Evolutionary conservation across 2,329 filamentous ascomycete species (phyloP), one percentile per base, ranked within the genome.

Genomic region (Hymenoscyphus occultus): DNA sequence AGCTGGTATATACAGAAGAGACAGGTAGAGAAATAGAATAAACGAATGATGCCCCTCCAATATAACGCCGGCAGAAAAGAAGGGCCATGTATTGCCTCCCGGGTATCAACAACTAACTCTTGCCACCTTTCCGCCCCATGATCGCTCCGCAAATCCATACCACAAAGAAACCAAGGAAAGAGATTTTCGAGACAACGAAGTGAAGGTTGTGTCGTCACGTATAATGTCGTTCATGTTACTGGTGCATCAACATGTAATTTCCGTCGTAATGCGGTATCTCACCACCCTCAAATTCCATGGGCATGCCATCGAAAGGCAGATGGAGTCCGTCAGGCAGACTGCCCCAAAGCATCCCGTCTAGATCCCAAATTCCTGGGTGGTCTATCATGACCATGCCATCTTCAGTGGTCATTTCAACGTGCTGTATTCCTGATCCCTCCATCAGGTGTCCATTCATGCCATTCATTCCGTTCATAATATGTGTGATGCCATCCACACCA

Each of bases 301-400:
- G 68, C 54, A 75, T 62, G 6, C 71, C 70, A 62, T 75, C 74
- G 65, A 72, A 75, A 10, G 73, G 72, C 67, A 74, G 71, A 59
- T 75, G 72, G 13, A 75, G 64, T 0, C 74, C 76, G 59, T 81
- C 80, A 9, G 78, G 76, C 39, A 79, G 72, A 60, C 77, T 77
- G 48, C 78, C 77, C 83, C 83, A 86, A 70, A 80, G 78, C 82
- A 84, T 84, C 65, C 82, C 83, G 69, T 85, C 83, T 9, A 85
- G 74, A 72, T 85, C 83, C 82, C 83, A 85, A 12, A 85, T 76
- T 9, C 81, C 81, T 56, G 83, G 80, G 71, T 84, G 81, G 70
- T 84, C 82, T 32, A 85, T 75, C 73, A 84, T 78, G 67, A 79
- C 77, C 79, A 84, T 81, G 75, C 84, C 82, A 67, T 81, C 80